A percentile compares a stretch with the other conserved stretches of the same genome.
These are phyloP conservation scores for Tylopilus balloui DNA, from an alignment of 768 basidiomycete species.

Conservation along the genomic window DNA sequence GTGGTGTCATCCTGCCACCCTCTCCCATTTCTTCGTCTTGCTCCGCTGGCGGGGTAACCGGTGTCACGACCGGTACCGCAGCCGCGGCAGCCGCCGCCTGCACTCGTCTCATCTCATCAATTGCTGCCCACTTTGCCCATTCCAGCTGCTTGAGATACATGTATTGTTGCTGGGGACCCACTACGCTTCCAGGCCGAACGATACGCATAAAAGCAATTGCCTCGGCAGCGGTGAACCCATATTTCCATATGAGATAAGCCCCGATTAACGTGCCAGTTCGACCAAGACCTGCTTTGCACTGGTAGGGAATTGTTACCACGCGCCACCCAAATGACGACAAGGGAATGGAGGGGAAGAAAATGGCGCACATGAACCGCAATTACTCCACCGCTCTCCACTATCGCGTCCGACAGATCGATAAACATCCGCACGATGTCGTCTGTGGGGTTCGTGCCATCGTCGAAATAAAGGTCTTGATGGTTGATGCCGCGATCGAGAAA, in stretches of 20 bases:
- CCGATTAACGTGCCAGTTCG: constrained; percentile 96
- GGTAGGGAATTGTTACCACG: constrained; percentile 21
- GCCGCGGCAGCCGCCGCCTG: constrained; percentile 41
- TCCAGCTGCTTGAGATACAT: constrained; percentile 93
- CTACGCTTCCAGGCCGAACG: constrained; percentile 89
- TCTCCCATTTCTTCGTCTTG: constrained; percentile 57
- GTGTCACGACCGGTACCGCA: constrained; percentile 53
- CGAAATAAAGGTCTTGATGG: constrained; percentile 92
- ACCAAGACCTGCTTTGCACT: constrained; percentile 97
- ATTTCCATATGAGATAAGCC: constrained; percentile 98
- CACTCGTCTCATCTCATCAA: constrained; percentile 61
- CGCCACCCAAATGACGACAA: constrained; percentile 12
- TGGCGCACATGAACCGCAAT: constrained; percentile 81
- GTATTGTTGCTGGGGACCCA: constrained; percentile 91
- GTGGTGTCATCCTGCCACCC: constrained; percentile 37
- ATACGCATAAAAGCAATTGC: constrained; percentile 99
- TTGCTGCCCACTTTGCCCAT: constrained; percentile 91
- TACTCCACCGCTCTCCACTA: constrained; percentile 73
- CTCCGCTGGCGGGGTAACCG: constrained; percentile 79
- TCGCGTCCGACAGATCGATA: constrained; percentile 76
- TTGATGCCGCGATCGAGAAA: constrained; percentile 84
- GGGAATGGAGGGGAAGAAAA: constrained; percentile 5
- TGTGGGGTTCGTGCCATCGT: constrained; percentile 96
- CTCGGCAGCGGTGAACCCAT: constrained; percentile 92
- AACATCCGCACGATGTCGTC: constrained; percentile 93